These are phyloP conservation scores for Pythium brachiatum DNA, from an alignment of 352 stramenopile genomes.

Conservation along the genomic window DNA sequence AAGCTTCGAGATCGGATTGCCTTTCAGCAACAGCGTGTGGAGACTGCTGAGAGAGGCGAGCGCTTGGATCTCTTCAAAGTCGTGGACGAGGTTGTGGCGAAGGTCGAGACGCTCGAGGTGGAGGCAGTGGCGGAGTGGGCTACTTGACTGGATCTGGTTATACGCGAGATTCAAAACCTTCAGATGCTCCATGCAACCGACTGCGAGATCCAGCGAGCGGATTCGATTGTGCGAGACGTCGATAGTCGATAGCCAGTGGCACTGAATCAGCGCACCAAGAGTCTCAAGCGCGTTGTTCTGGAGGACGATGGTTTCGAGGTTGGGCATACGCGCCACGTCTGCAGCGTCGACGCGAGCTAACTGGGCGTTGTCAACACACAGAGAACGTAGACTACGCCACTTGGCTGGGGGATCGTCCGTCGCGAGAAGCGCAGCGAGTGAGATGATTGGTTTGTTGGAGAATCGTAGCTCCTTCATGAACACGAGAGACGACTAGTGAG, in stretches of 20 bases:
- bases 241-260: constrained; percentile 10
- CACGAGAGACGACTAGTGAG: no score
- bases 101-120: constrained; percentile 12
- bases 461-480: constrained; percentile 7
- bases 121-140: neutral
- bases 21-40: neutral
- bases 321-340: neutral
- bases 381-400: constrained; percentile 5
- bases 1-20: constrained; percentile 11
- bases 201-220: constrained; percentile 1
- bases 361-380: neutral
- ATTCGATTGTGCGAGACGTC: constrained; percentile 17
- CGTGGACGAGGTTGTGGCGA: constrained; percentile 5
- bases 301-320: constrained; percentile 6
- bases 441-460: neutral
- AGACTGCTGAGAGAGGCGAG: neutral
- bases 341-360: neutral
- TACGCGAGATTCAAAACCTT: constrained; percentile 15
- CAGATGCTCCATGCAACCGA: constrained; percentile 3
- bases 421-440: neutral
- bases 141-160: constrained; percentile 6
- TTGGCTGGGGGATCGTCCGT: neutral
- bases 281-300: neutral
- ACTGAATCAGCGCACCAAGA: neutral
- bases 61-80: neutral